Base-by-base conservation (phyloP, 768 basidiomycete species). In the Podaxis sp. region DNA sequence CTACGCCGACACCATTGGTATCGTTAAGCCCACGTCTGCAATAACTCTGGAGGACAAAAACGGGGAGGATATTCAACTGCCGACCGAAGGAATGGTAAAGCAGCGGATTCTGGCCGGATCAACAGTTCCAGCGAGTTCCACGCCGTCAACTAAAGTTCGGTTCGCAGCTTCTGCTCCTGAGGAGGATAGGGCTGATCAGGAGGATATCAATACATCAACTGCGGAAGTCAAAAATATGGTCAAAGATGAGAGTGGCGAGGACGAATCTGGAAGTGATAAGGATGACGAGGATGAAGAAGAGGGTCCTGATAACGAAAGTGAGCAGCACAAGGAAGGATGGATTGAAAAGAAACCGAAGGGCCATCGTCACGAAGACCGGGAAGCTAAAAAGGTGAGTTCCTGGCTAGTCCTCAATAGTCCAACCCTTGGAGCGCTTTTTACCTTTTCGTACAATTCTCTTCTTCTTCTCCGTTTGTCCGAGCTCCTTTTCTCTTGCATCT, bases 281-380 rank as follows among this genome's bases (percentile, higher is more conserved):
- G 68, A 72, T 36, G 68, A 66, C 15, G 71, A 68, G 5, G 68
- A 60, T 39, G 76, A 76, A 28, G 72, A 67, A 19, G 75, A 68
- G 26, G 80, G 75, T 33, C 74, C 64, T 36, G 75, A 73, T 15
- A 70, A 71, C 11, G 77, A 74, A 17, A 72, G 69, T 33, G 78
- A 78, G 44, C 77, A 73, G 26, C 75, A 67, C 15, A 77, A 73
- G 39, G 79, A 79, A 28, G 73, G 65, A 9, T 80, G 80, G 57
- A 67, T 76, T 38, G 87, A 89, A 65, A 85, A 82, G 60, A 82
- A 73, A 63, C 89, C 90, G 30, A 80, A 92, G 67, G 96, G 97
- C 1, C 96, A 97, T 76, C 85, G 93, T 64, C 89, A 96, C 68
- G 96, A 98, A 78, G 95, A 97, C 71, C 87, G 86, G 63, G 93